These are phyloP conservation scores for Barbarea vulgaris DNA, from an alignment of 345 rosid genomes.

Conservation along the genomic window DNA sequence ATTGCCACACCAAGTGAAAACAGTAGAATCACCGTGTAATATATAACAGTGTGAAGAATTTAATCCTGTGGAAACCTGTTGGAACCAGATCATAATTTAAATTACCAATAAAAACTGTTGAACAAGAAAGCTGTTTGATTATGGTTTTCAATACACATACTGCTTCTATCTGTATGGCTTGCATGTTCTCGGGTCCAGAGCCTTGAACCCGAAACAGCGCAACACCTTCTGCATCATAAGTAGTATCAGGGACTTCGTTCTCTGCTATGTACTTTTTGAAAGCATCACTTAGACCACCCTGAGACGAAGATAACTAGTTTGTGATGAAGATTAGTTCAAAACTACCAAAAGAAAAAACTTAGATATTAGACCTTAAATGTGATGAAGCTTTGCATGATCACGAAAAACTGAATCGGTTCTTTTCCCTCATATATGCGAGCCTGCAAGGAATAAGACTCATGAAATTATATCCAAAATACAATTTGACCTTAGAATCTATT, in stretches of 20 bases:
- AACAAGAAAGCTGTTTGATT: slow-evolving; percentile 1
- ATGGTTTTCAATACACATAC: slow-evolving; percentile 47
- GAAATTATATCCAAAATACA: not conserved
- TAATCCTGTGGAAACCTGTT: slow-evolving; percentile 82
- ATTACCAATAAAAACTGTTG: not conserved
- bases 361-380: slow-evolving; percentile 67
- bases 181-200: slow-evolving; percentile 99
- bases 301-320: slow-evolving; percentile 28
- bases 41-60: slow-evolving; percentile 94
- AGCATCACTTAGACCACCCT: slow-evolving; percentile 94
- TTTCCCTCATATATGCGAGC: slow-evolving; percentile 85
- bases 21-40: slow-evolving; percentile 72
- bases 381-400: slow-evolving; percentile 88
- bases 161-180: slow-evolving; percentile 94
- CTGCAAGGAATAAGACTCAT: slow-evolving; percentile 47
- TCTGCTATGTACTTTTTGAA: slow-evolving; percentile 76
- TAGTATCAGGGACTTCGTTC: slow-evolving; percentile 76
- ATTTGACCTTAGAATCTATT: not conserved
- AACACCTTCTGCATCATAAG: slow-evolving; percentile 73
- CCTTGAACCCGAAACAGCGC: slow-evolving; percentile 94
- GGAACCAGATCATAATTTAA: slow-evolving; percentile 12
- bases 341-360: not conserved
- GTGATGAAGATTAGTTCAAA: not conserved
- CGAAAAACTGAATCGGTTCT: slow-evolving; percentile 88
- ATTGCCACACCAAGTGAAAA: slow-evolving; percentile 93